Base-by-base conservation (phyloP, 495 filamentous ascomycete species). In the Annulohypoxylon bovei region DNA sequence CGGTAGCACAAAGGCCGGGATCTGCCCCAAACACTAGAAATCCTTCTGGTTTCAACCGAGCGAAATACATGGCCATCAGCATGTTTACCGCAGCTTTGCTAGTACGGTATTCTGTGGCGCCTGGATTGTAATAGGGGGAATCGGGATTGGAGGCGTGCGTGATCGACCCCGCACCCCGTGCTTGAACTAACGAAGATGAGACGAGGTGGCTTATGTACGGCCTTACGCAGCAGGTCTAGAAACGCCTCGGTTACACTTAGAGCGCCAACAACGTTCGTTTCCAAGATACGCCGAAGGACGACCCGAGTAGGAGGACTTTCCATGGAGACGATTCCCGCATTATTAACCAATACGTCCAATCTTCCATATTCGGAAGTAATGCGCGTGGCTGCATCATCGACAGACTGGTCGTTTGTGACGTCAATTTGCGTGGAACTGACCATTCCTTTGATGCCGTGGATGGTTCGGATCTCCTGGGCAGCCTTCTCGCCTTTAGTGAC, bases 31-130 rank as follows among this genome's bases (percentile, higher is more conserved):
- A 62, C 33, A 72, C 70, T 0, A 49, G 18, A 33, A 68, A 65
- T 0, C 70, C 65, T 12, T 72, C 65, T 8, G 42, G 47, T 30
- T 63, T 65, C 44, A 76, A 14, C n/a, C 65, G 59, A 6, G 62
- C 50, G 18, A 55, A 62, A 35, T 71, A 70, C 55, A 54, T 23
- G 2, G 37, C 57, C 62, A 70, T 74, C 58, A 82, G 33, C 78
- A 84, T 81, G 55, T 83, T 84, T 37, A 83, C 37, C 5, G 81
- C 81, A 1, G 82, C 72, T 60, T 80, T 80, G 67, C 72, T 78
- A 18, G 63, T 60, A 14, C 78, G 74, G 23, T 80, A 80, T 30
- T 74, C 67, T 0, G 46, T 40, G 1, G 58, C 65, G 8, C 65
- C 62, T 2, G 54, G 46, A 1, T 12, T 53, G 9, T 76, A 68